Conservation (phyloP, 345 rosid species). For the Populus deltoides region DNA sequence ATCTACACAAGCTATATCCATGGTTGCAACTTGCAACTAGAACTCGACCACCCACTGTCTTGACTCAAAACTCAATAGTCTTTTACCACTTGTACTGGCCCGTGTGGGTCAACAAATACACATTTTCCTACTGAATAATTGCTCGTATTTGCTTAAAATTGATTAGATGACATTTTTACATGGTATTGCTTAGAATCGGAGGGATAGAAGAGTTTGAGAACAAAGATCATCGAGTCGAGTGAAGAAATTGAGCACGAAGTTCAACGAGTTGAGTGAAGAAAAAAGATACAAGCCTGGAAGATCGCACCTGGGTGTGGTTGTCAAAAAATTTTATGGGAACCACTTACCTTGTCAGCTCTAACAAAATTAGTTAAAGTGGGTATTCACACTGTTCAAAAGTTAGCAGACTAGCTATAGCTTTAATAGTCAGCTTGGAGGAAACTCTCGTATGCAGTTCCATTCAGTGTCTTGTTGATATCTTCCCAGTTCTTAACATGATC, state of each 20-base stretch:
- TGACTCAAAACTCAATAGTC: too few species aligned
- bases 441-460: constrained; percentile 61
- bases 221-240: background rate
- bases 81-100: too few species aligned
- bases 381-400: constrained; percentile 25
- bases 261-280: background rate
- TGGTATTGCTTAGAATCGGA: background rate
- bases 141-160: constrained; percentile 7
- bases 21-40: too few species aligned
- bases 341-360: constrained; percentile 1
- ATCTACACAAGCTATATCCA: too few species aligned
- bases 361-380: constrained; percentile 26
- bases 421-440: constrained; percentile 61
- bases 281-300: background rate
- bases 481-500: constrained; percentile 78
- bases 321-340: background rate
- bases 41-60: too few species aligned
- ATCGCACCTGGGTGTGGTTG: background rate
- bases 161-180: constrained; percentile 23
- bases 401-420: constrained; percentile 20
- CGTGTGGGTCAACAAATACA: background rate
- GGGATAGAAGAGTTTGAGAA: background rate
- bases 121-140: background rate
- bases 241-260: background rate
- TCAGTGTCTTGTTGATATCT: constrained; percentile 60